Evolutionary conservation across 2,329 filamentous ascomycete species (phyloP).

Genomic region (Phyllosticta citribraziliensis): DNA sequence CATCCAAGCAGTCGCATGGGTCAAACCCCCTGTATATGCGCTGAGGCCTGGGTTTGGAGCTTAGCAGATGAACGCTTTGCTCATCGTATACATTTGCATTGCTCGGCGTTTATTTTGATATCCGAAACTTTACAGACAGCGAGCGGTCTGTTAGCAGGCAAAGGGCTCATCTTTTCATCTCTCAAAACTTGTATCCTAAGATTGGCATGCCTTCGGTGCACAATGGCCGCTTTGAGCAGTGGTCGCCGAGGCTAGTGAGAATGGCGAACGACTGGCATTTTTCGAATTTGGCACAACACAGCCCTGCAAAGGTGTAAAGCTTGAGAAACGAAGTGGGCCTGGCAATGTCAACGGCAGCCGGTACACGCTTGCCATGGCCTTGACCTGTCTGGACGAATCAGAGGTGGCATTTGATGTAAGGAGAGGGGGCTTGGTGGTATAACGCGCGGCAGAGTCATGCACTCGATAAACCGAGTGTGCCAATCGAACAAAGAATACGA

Average conservation of each 20-base stretch:
- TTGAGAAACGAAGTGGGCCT: background rate
- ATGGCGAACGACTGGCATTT: background rate
- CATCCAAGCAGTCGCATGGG: slow-evolving; percentile 7
- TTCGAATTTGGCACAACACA: background rate
- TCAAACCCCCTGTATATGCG: background rate
- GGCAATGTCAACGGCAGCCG: background rate
- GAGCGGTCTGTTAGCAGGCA: background rate
- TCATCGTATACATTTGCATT: background rate
- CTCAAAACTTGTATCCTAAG: background rate
- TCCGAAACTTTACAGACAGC: background rate
- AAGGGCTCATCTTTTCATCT: background rate
- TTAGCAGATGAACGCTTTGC: background rate
- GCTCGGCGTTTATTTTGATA: background rate
- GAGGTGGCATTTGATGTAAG: background rate
- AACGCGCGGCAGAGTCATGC: background rate
- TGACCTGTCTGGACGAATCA: background rate
- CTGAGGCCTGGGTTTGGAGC: background rate
- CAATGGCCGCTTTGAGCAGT: background rate
- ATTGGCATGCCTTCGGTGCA: background rate
- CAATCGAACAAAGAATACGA: background rate
- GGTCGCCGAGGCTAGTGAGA: background rate
- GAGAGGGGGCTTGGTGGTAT: background rate
- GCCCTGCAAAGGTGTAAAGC: background rate
- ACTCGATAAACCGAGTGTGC: background rate
- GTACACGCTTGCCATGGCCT: background rate